A percentile compares a stretch with the other conserved stretches of the same genome.
Conservation (phyloP, 768 basidiomycete species). For the Amanita thiersii region DNA sequence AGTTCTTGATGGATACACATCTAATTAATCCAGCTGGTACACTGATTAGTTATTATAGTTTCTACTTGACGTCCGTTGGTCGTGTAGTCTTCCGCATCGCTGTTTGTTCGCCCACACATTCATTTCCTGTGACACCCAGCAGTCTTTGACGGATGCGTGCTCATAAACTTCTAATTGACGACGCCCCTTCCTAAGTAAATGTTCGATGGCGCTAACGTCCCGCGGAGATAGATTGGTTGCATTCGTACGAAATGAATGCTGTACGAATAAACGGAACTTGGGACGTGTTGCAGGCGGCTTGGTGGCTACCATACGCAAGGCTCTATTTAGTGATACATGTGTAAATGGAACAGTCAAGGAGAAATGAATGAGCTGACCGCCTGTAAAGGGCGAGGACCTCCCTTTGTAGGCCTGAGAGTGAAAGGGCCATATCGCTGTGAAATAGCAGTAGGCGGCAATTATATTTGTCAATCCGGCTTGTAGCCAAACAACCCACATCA, state of each 20-base stretch:
- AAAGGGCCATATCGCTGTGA: slow-evolving; percentile 15
- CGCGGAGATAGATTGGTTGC: slow-evolving; percentile 54
- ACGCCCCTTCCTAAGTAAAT: slow-evolving; percentile 61
- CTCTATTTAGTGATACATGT: slow-evolving; percentile 30
- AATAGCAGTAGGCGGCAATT: background rate
- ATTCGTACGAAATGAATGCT: slow-evolving; percentile 61
- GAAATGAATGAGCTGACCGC: slow-evolving; percentile 20
- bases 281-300: slow-evolving; percentile 55
- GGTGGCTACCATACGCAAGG: slow-evolving; percentile 63
- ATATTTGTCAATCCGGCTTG: too few species aligned
- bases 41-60: background rate
- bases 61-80: slow-evolving; percentile 1
- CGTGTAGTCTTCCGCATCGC: slow-evolving; percentile 19
- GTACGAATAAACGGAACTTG: slow-evolving; percentile 62
- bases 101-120: slow-evolving; percentile 57
- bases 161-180: slow-evolving; percentile 69
- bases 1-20: slow-evolving; percentile 1
- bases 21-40: slow-evolving; percentile 1
- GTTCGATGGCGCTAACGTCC: slow-evolving; percentile 63
- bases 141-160: slow-evolving; percentile 58
- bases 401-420: slow-evolving; percentile 37
- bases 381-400: slow-evolving; percentile 44
- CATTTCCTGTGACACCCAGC: slow-evolving; percentile 70
- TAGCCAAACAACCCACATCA: too few species aligned
- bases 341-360: background rate